Evolutionary conservation across 2,329 filamentous ascomycete species (phyloP), one percentile per base, ranked within the genome.

Genomic region (Corinectria fuckeliana): DNA sequence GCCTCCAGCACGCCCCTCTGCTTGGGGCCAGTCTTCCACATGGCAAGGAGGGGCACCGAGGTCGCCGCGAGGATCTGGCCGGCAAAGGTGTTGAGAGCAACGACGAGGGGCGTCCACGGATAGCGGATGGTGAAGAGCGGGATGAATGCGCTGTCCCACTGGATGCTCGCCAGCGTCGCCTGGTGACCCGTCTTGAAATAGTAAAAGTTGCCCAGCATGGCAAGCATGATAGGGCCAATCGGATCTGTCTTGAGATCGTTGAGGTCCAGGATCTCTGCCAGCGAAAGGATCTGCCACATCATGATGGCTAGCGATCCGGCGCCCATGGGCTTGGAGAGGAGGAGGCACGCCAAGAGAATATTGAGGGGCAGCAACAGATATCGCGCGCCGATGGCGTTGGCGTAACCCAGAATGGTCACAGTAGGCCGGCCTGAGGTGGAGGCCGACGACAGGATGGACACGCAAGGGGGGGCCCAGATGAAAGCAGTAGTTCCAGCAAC

Each of bases 181-280:
- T 98, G 94, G 76, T 99, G 95, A 61, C 95, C 95, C 0, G 95
- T 99, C 74, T 96, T 97, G 86, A 99, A 99, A 81, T 89, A 99
- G 80, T 97, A 89, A 77, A 94, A 96, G 70, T 91, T 92, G 60
- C 93, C 95, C 1, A 99, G 86, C n/a, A 98, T 79, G 10, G 88
- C 94, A 23, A 98, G 85, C 63, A 96, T 83, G 36, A 95, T 81
- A 18, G 95, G 93, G 0, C 93, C 94, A 68, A 98, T 90, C 6
- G 92, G 83, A 42, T 88, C 88, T 48, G 85, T 81, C 14, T 88
- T 86, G 36, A 90, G 74, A 60, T 77, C 74, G 71, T 86, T 84
- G 66, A 87, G 78, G 72, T 90, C 85, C 45, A 89, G 73, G 63
- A 90, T 80, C 73, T 90, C 86, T 60, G 84, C 74, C n/a, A 90